Base-by-base conservation (phyloP, 129 eudicot species). In the Pulicaria dysenterica region DNA sequence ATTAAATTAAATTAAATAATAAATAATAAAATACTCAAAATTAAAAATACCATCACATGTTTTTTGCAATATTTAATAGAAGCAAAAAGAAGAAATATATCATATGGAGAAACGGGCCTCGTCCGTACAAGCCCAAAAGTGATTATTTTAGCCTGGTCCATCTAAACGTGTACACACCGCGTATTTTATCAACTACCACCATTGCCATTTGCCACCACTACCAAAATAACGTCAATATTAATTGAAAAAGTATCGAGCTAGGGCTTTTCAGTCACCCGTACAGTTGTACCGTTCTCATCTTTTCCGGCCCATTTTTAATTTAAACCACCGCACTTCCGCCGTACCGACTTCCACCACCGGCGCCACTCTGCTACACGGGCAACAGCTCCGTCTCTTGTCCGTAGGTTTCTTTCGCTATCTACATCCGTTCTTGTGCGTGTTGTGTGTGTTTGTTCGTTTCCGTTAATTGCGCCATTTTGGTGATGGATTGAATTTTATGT, bases 221-320 rank as follows among this genome's bases (percentile, higher is more conserved):
- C 41, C 75, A 53, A 51, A 53, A 9, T 24, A 24, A 24, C 31
- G 31, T 24, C 31, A 24, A 0, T 24, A 24, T 24, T 24, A 24
- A 39, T 69, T 3, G 8, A 48, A 50, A 31, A 24, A 75, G n/a
- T 1, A 67, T 64, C 67, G 14, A 68, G 38, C 75, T 76, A 76
- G 81, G 81, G 81, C 75, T 76, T 76, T 76, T 67, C 69, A 76
- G 61, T 67, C 38, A 67, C 58, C 80, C 74, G 69, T 76, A 76
- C 80, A 47, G 47, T 72, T 72, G 69, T 44, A 72, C 58, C 76
- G 51, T 67, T 76, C 67, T 48, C 48, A 38, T 64, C 1, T 43
- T 56, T 53, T 76, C 80, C 67, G 64, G 66, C 53, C 50, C 34
- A 9, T 37, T 59, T 54, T 19, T 15, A 74, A 51, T 42, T 75